phyloP scores from a whole-genome alignment of 2,329 filamentous ascomycete genomes.

The Plectosphaerella sp. region DNA sequence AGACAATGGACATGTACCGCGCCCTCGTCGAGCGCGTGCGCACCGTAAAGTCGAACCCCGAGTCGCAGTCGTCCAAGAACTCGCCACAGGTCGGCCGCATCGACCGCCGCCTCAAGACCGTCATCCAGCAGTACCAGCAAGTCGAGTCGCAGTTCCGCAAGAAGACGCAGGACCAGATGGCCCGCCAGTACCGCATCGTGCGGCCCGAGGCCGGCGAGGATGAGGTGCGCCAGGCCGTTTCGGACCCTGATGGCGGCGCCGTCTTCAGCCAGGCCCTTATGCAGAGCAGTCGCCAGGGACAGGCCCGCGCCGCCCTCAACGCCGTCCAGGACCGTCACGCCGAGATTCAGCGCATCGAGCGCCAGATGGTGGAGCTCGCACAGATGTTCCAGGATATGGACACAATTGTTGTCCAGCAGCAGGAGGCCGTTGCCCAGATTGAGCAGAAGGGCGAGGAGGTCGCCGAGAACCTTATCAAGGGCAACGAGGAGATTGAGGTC shows the following conservation, averaged over 20 bases:
- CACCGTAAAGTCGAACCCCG: conserved; percentile 75
- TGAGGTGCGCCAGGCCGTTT: conserved; percentile 74
- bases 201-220: conserved; percentile 73
- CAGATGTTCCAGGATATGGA: conserved; percentile 90
- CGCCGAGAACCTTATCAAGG: conserved; percentile 77
- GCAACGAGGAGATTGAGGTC: conserved; percentile 73
- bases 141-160: conserved; percentile 77
- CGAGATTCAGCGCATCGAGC: conserved; percentile 88
- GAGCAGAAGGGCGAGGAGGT: conserved; percentile 85
- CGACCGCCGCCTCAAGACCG: conserved; percentile 73
- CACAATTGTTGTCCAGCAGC: conserved; percentile 79
- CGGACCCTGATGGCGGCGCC: conserved; percentile 59
- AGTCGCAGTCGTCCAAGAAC: conserved; percentile 69
- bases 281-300: conserved; percentile 73
- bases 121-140: conserved; percentile 77
- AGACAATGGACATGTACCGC: conserved; percentile 81
- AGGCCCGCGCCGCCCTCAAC: conserved; percentile 72
- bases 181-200: conserved; percentile 86
- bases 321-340: conserved; percentile 80
- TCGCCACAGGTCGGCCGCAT: conserved; percentile 75
- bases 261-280: conserved; percentile 87
- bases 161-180: conserved; percentile 77
- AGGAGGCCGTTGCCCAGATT: conserved; percentile 73
- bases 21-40: conserved; percentile 75
- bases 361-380: conserved; percentile 80